Evolutionary conservation across 805 yeast species (phyloP).

Genomic region (Saturnispora bothae): DNA sequence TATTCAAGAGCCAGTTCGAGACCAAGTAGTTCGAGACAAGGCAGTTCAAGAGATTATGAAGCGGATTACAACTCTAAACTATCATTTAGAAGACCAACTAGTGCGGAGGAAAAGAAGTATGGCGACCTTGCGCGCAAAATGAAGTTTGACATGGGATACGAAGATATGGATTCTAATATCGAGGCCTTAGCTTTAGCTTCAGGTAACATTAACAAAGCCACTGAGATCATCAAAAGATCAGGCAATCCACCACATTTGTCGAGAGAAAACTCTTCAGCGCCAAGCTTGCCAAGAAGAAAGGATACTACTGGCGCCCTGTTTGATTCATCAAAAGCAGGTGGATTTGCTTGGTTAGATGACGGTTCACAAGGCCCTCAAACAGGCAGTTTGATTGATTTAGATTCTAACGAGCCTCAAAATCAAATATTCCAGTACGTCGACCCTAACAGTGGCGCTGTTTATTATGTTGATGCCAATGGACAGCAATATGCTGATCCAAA

Average conservation of each 20-base stretch:
- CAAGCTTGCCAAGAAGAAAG: slow-evolving; percentile 36
- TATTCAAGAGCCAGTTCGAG: background rate
- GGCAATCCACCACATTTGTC: slow-evolving; percentile 16
- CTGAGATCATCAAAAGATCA: slow-evolving; percentile 42
- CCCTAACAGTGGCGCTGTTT: slow-evolving; percentile 57
- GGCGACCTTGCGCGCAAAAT: slow-evolving; percentile 37
- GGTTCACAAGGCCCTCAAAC: slow-evolving; percentile 11
- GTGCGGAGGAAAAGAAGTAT: slow-evolving; percentile 43
- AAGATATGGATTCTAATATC: slow-evolving; percentile 43
- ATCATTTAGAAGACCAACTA: slow-evolving; percentile 45
- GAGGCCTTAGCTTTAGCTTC: slow-evolving; percentile 52
- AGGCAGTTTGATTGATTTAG: slow-evolving; percentile 26
- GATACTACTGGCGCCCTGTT: slow-evolving; percentile 23
- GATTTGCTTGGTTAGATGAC: slow-evolving; percentile 28
- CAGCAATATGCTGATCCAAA: slow-evolving; percentile 43
- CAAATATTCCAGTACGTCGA: slow-evolving; percentile 62
- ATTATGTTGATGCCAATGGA: slow-evolving; percentile 57
- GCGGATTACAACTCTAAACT: slow-evolving; percentile 8
- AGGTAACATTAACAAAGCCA: slow-evolving; percentile 53
- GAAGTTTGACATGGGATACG: slow-evolving; percentile 44
- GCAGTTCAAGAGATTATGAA: background rate
- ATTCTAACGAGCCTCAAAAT: slow-evolving; percentile 4
- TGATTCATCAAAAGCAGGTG: slow-evolving; percentile 25
- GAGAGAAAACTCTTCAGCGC: slow-evolving; percentile 25
- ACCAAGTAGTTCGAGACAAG: background rate